These are phyloP conservation scores for Fusarium mexicanum DNA, from an alignment of 2,329 filamentous ascomycete genomes.

Conservation along the genomic window DNA sequence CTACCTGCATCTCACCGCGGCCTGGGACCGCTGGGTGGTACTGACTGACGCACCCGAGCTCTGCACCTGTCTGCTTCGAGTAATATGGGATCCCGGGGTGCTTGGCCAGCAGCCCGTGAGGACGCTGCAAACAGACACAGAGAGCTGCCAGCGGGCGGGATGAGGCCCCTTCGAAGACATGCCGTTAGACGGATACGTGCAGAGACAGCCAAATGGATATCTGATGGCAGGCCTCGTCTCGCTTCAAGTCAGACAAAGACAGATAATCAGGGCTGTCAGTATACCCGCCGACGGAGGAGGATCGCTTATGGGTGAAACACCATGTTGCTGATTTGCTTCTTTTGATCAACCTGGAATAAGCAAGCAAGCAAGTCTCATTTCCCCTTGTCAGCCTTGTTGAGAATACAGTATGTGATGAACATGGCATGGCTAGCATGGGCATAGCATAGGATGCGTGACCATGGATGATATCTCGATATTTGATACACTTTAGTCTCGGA, in stretches of 20 bases:
- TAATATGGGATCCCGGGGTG: constrained; percentile 31
- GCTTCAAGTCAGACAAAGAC: constrained; percentile 22
- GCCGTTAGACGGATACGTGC: constrained; percentile 31
- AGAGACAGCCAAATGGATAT: constrained; percentile 33
- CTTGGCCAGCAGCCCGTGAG: constrained; percentile 22
- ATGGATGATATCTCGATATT: constrained; percentile 22
- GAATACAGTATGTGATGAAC: background rate
- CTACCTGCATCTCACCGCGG: constrained; percentile 34
- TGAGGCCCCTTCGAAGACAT: constrained; percentile 34
- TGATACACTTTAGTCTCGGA: constrained; percentile 12
- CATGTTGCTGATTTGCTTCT: constrained; percentile 10
- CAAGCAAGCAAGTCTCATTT: constrained; percentile 32
- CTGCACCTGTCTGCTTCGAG: constrained; percentile 42
- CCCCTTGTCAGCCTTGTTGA: constrained; percentile 30
- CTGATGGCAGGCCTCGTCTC: constrained; percentile 35
- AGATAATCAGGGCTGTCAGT: background rate
- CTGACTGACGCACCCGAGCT: constrained; percentile 27
- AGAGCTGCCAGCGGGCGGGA: constrained; percentile 36
- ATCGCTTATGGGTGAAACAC: constrained; percentile 27
- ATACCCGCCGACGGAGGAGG: background rate
- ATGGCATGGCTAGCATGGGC: background rate
- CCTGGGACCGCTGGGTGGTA: constrained; percentile 36
- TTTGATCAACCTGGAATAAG: constrained; percentile 16
- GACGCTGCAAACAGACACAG: constrained; percentile 13
- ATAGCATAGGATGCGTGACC: constrained; percentile 8